Conservation (phyloP, 1,139 yeast genomes). For the Magnusiomyces sp. region DNA sequence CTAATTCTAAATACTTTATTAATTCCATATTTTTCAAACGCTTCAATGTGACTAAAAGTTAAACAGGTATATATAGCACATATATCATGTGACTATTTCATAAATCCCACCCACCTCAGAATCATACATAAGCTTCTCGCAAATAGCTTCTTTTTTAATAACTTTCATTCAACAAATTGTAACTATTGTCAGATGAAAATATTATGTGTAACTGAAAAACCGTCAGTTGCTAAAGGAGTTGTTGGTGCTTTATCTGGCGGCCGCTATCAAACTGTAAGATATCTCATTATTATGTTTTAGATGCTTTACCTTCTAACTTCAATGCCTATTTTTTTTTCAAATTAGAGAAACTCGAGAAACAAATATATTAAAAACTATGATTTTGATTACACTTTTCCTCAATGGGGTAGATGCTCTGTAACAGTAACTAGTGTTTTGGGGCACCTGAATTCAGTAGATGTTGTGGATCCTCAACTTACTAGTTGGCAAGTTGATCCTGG, state of each 20-base stretch:
- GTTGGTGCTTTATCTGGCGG: constrained; percentile 74
- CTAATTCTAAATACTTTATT: no score
- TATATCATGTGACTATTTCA: no score
- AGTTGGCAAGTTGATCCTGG: constrained; percentile 65
- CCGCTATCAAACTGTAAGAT: constrained; percentile 29
- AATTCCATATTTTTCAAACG: no score
- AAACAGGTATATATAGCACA: no score
- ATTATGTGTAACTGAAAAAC: constrained; percentile 95
- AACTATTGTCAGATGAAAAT: constrained; percentile 44
- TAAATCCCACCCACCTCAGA: no score
- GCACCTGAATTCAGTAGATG: constrained; percentile 62
- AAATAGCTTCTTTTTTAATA: no score
- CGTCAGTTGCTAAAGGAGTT: constrained; percentile 86
- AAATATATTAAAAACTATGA: constrained; percentile 76
- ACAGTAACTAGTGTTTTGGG: constrained; percentile 92
- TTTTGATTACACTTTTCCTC: constrained; percentile 52
- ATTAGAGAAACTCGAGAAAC: constrained; percentile 40
- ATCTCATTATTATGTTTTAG: neutral
- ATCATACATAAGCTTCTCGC: no score
- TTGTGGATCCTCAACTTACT: constrained; percentile 43
- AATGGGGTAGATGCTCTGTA: constrained; percentile 64
- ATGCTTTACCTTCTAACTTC: neutral
- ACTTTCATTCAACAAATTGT: no score
- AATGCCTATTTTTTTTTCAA: neutral
- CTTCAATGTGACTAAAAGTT: no score